These are phyloP conservation scores for Lotmaria passim DNA, from an alignment of 208 protist genomes.

Conservation along the genomic window DNA sequence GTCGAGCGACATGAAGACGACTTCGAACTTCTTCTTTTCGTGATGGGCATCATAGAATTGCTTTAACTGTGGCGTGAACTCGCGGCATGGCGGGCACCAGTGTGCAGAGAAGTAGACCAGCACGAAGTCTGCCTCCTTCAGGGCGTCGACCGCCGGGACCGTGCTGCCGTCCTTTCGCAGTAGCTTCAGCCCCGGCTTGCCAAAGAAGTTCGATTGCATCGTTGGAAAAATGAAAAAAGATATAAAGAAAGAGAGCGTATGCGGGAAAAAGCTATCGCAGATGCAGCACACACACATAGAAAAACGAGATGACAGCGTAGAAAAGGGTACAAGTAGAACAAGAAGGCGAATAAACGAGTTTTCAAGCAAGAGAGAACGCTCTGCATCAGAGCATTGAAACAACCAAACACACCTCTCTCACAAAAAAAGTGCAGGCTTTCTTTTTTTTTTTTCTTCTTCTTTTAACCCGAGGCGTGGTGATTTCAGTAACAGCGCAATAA, in stretches of 20 bases:
- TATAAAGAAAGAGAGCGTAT: constrained; percentile 7
- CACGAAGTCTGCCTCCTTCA: constrained; percentile 50
- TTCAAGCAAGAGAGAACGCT: too few relatives aligned
- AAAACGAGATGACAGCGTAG: neutral
- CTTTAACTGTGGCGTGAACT: constrained; percentile 75
- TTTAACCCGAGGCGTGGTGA: too few relatives aligned
- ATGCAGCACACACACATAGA: constrained; percentile 7
- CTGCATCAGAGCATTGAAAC: constrained; percentile 7
- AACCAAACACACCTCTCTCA: constrained; percentile 19
- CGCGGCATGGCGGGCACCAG: constrained; percentile 82
- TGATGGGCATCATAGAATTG: constrained; percentile 53
- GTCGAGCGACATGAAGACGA: constrained; percentile 77
- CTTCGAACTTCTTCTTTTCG: constrained; percentile 56
- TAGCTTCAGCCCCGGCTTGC: constrained; percentile 27
- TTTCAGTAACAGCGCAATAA: too few relatives aligned
- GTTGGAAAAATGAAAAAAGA: neutral
- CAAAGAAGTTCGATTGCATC: constrained; percentile 5
- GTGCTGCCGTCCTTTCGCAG: constrained; percentile 49
- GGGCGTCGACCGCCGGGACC: constrained; percentile 18
- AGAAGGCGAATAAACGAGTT: constrained; percentile 15
- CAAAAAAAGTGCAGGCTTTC: neutral
- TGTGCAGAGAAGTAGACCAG: constrained; percentile 84
- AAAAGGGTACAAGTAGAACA: constrained; percentile 1
- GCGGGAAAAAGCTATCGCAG: too few relatives aligned
- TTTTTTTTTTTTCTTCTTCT: too few relatives aligned